Conservation (phyloP, 2,329 filamentous ascomycete species). For the Tolypocladium tropicale region DNA sequence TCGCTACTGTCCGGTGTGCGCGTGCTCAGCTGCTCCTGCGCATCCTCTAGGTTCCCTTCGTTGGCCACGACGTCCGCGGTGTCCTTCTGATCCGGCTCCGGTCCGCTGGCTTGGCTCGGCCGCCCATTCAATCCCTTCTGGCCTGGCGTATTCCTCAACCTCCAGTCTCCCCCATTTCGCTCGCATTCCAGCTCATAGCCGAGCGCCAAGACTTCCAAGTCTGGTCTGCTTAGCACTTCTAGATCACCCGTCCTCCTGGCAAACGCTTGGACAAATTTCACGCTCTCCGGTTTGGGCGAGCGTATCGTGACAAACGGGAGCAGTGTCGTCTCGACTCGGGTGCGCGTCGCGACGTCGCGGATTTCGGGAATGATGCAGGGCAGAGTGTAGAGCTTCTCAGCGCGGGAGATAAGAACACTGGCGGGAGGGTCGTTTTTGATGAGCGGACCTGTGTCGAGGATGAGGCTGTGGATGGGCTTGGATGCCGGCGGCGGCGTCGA, state of each 20-base stretch:
- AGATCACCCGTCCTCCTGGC: slow-evolving; percentile 83
- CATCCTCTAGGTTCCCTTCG: slow-evolving; percentile 7
- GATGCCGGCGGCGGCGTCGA: slow-evolving; percentile 5
- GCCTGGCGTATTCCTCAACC: slow-evolving; percentile 65
- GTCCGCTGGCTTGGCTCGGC: slow-evolving; percentile 11
- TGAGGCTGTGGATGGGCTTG: slow-evolving; percentile 71
- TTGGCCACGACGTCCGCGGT: slow-evolving; percentile 14
- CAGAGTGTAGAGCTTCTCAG: slow-evolving; percentile 70
- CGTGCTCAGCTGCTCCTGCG: slow-evolving; percentile 11
- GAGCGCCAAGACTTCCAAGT: slow-evolving; percentile 81
- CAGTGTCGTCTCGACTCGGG: slow-evolving; percentile 73
- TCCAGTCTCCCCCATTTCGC: slow-evolving; percentile 80
- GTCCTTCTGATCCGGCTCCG: slow-evolving; percentile 25
- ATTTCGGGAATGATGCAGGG: slow-evolving; percentile 84
- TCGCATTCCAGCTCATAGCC: slow-evolving; percentile 94
- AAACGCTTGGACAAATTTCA: slow-evolving; percentile 75
- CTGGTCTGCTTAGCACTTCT: slow-evolving; percentile 75
- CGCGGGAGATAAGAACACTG: slow-evolving; percentile 68
- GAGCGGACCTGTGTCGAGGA: slow-evolving; percentile 85
- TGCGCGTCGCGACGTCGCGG: slow-evolving; percentile 69
- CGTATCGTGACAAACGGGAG: slow-evolving; percentile 75
- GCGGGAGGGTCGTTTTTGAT: slow-evolving; percentile 87
- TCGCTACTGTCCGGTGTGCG: background rate
- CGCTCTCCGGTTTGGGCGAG: slow-evolving; percentile 62
- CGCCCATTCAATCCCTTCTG: slow-evolving; percentile 70